Evolutionary conservation across 768 basidiomycete genomes (phyloP).

Genomic region (Hericium alpestre): DNA sequence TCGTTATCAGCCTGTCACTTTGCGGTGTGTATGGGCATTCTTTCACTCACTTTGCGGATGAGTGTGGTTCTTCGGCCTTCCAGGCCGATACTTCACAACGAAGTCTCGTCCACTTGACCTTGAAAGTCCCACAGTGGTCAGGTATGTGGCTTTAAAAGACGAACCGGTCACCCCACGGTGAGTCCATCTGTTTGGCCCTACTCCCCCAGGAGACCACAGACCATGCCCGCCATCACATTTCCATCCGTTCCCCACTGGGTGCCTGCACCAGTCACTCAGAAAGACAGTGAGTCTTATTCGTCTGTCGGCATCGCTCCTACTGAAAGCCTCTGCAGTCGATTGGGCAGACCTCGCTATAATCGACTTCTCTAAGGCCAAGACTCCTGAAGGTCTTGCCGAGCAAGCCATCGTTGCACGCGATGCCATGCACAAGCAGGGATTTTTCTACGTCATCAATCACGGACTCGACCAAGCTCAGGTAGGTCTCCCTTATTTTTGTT

Average conservation of each 20-base stretch:
- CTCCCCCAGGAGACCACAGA: background rate
- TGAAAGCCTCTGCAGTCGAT: constrained; percentile 18
- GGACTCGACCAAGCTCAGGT: constrained; percentile 34
- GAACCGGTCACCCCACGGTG: too few relatives aligned
- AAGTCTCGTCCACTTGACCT: background rate
- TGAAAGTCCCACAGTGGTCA: background rate
- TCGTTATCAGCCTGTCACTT: too few relatives aligned
- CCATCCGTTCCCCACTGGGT: constrained; percentile 15
- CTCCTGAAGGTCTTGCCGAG: constrained; percentile 22
- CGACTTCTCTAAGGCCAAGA: constrained; percentile 23
- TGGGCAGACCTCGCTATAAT: constrained; percentile 25
- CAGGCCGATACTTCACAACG: background rate
- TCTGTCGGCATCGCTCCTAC: background rate
- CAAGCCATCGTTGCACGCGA: constrained; percentile 22
- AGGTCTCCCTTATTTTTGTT: background rate
- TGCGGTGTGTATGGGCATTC: too few relatives aligned
- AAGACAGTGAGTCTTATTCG: constrained; percentile 11
- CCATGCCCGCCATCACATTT: constrained; percentile 10
- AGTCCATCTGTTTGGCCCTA: background rate
- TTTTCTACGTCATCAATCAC: constrained; percentile 42
- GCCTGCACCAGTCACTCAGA: constrained; percentile 16
- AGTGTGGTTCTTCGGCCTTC: background rate
- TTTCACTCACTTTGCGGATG: too few relatives aligned
- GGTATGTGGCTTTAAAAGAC: too few relatives aligned
- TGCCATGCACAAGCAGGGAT: constrained; percentile 25